phyloP scores from a whole-genome alignment of 2,329 filamentous ascomycete genomes.

The Nakataea oryzae region DNA sequence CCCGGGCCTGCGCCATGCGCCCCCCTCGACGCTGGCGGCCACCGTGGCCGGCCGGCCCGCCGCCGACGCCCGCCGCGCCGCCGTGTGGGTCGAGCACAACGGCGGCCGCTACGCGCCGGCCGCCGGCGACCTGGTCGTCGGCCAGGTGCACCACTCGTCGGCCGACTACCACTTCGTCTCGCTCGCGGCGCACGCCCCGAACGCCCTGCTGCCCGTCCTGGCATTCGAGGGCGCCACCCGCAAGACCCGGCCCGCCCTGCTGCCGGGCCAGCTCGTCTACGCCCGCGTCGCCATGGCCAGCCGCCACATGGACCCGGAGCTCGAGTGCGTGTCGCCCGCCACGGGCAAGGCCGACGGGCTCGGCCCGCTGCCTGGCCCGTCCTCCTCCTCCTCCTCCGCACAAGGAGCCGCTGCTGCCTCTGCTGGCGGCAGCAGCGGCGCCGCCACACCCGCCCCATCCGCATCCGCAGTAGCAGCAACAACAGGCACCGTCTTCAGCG shows the following conservation, averaged over 20 bases:
- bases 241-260: constrained; percentile 77
- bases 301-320: constrained; percentile 76
- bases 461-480: not conserved
- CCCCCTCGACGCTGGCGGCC: constrained; percentile 60
- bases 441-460: not conserved
- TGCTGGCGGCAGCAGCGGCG: not conserved
- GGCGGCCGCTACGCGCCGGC: constrained; percentile 67
- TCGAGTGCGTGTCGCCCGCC: constrained; percentile 77
- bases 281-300: constrained; percentile 71
- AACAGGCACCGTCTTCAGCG: constrained; percentile 68
- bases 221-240: constrained; percentile 90
- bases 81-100: constrained; percentile 65
- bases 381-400: not conserved
- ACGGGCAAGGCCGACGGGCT: constrained; percentile 86
- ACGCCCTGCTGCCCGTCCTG: constrained; percentile 69
- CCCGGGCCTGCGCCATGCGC: constrained; percentile 71
- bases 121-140: constrained; percentile 79
- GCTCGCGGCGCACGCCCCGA: constrained; percentile 54
- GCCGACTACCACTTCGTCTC: constrained; percentile 72
- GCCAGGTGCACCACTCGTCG: constrained; percentile 66
- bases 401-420: not conserved
- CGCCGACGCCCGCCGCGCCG: constrained; percentile 62
- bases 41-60: constrained; percentile 58
- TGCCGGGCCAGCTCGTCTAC: constrained; percentile 71
- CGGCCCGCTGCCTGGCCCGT: constrained; percentile 56